Evolutionary conservation across 2,329 filamentous ascomycete species (phyloP).

Genomic region (Apiospora koreana): DNA sequence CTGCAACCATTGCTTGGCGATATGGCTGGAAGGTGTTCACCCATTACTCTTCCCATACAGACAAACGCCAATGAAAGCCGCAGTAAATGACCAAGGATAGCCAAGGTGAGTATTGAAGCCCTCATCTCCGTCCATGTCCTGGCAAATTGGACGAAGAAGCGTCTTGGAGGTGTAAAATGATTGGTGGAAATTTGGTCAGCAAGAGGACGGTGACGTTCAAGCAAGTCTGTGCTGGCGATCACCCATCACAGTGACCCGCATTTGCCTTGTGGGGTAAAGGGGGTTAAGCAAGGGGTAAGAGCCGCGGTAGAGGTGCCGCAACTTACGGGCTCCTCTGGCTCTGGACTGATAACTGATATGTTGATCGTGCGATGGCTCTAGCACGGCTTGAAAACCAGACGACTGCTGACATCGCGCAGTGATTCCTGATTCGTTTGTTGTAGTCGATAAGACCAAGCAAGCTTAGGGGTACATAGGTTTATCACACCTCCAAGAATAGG

Average conservation of each 20-base stretch:
- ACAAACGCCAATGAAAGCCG: background rate
- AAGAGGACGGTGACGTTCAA: background rate
- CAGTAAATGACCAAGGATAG: background rate
- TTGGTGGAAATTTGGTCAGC: background rate
- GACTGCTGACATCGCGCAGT: background rate
- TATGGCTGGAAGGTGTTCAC: background rate
- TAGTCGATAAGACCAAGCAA: background rate
- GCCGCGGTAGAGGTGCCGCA: background rate
- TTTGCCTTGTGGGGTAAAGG: background rate
- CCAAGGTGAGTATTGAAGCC: background rate
- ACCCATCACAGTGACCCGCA: background rate
- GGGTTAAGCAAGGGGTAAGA: background rate
- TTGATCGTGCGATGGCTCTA: background rate
- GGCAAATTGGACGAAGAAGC: background rate
- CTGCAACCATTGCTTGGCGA: background rate
- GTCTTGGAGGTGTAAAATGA: slow-evolving; percentile 4
- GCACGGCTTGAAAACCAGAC: background rate
- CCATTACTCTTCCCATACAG: background rate
- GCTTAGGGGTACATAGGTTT: too few species aligned
- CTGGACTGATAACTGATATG: background rate
- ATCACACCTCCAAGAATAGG: background rate
- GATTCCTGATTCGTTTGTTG: too few species aligned
- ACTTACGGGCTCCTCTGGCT: background rate
- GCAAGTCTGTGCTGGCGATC: background rate
- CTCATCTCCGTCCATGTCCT: background rate